phyloP scores from a whole-genome alignment of 495 filamentous ascomycete species.

The Lophiostoma macrostomum region DNA sequence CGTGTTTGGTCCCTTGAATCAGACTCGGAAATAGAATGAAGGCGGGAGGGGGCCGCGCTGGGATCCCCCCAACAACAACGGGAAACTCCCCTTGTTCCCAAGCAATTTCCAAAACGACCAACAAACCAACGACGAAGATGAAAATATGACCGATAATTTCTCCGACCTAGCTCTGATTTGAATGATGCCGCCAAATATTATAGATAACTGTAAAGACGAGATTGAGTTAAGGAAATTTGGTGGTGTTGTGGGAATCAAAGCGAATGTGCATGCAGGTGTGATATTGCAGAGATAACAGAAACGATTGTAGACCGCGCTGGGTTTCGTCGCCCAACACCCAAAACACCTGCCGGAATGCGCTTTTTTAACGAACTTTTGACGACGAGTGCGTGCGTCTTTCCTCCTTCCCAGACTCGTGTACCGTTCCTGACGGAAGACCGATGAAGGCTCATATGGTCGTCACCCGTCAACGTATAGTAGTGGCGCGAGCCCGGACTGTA shows the following conservation, averaged over 20 bases:
- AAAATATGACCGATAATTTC: constrained; percentile 1
- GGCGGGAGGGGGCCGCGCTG: no score
- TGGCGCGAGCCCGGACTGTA: constrained; percentile 30
- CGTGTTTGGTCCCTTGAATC: constrained; percentile 3
- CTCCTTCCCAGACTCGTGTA: constrained; percentile 16
- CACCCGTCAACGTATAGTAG: constrained; percentile 19
- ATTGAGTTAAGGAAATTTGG: background rate
- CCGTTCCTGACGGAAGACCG: constrained; percentile 26
- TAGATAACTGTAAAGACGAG: background rate
- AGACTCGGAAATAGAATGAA: background rate
- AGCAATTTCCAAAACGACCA: background rate
- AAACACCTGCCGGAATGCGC: constrained; percentile 32
- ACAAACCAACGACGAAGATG: background rate
- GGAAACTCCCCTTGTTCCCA: no score
- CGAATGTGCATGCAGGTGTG: constrained; percentile 13
- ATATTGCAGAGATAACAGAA: constrained; percentile 3
- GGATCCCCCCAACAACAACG: no score
- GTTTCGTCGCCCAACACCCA: constrained; percentile 29
- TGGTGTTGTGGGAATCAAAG: background rate
- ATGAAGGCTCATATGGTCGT: constrained; percentile 16
- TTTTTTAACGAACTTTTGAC: constrained; percentile 18
- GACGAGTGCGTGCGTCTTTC: constrained; percentile 2
- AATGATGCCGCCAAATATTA: background rate
- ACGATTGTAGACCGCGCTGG: constrained; percentile 14
- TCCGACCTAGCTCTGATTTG: no score